Conservation (phyloP, 768 basidiomycete genomes). For the Collybia sp. region DNA sequence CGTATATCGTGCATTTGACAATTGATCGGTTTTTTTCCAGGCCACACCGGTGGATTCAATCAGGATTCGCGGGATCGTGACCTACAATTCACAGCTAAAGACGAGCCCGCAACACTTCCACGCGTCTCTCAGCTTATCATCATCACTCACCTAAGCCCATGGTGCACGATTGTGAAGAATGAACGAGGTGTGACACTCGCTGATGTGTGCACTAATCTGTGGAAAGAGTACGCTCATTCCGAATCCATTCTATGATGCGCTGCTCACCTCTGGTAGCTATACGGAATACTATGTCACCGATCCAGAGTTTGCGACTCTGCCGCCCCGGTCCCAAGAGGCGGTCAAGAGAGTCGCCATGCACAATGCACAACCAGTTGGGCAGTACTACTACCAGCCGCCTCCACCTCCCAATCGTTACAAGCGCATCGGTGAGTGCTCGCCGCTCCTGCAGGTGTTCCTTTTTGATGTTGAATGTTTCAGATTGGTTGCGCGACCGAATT, state of each 20-base stretch:
- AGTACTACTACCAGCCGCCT: conserved; percentile 47
- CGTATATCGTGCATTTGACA: neutral
- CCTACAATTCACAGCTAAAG: conserved; percentile 45
- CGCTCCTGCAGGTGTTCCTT: neutral
- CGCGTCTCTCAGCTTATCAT: conserved; percentile 56
- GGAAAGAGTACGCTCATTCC: conserved; percentile 61
- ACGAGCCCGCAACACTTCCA: conserved; percentile 68
- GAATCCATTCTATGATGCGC: neutral
- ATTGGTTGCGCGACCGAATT: conserved; percentile 72
- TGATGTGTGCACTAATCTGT: conserved; percentile 69
- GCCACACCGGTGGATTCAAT: conserved; percentile 61
- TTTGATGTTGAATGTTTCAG: conserved; percentile 27
- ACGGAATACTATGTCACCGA: conserved; percentile 65
- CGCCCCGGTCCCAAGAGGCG: conserved; percentile 64
- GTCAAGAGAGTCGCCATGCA: conserved; percentile 56
- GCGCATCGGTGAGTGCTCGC: conserved; percentile 52
- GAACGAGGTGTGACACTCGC: conserved; percentile 69
- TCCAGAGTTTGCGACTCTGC: conserved; percentile 54
- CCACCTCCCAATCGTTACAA: conserved; percentile 44
- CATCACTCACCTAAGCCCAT: conserved; percentile 60
- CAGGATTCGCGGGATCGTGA: conserved; percentile 54
- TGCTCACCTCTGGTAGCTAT: conserved; percentile 41
- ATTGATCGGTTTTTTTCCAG: conserved; percentile 22
- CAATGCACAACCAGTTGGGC: conserved; percentile 26
- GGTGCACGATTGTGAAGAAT: conserved; percentile 75